Conservation (phyloP, 345 rosid species). For the Sisymbrium altissimum region DNA sequence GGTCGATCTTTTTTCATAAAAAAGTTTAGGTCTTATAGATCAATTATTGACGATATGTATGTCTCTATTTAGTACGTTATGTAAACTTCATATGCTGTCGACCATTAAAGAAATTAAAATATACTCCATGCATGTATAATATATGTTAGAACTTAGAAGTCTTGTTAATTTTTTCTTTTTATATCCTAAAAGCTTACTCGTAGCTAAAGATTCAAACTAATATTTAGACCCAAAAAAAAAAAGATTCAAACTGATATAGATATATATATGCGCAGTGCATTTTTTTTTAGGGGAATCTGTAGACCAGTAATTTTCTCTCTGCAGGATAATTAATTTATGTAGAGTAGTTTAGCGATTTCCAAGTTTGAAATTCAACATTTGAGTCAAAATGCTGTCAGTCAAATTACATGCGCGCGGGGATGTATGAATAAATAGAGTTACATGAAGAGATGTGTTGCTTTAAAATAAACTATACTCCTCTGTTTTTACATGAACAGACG, state of each 20-base stretch:
- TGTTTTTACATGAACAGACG: too few species aligned
- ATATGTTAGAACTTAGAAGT: not conserved
- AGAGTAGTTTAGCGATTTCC: slow-evolving; percentile 7
- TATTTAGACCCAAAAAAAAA: too few species aligned
- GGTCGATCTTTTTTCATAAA: not conserved
- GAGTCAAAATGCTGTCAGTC: slow-evolving; percentile 23
- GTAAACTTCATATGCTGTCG: slow-evolving; percentile 6
- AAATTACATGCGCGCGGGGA: slow-evolving; percentile 21
- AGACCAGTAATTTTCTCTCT: not conserved
- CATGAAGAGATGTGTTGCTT: not conserved
- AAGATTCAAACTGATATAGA: not conserved
- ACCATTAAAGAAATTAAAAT: not conserved
- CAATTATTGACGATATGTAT: slow-evolving; percentile 21
- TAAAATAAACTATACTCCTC: too few species aligned
- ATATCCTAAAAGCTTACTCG: not conserved
- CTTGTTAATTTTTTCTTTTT: not conserved
- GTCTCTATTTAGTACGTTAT: not conserved
- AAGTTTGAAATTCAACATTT: slow-evolving; percentile 18
- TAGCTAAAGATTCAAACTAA: not conserved
- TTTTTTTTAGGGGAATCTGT: slow-evolving; percentile 8
- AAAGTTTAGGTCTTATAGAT: not conserved
- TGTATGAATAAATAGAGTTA: not conserved
- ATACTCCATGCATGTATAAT: not conserved
- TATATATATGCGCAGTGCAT: not conserved
- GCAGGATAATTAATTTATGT: not conserved